Conservation (phyloP, 202 grass and related monocot genomes). For the Elaeis oleifera region DNA sequence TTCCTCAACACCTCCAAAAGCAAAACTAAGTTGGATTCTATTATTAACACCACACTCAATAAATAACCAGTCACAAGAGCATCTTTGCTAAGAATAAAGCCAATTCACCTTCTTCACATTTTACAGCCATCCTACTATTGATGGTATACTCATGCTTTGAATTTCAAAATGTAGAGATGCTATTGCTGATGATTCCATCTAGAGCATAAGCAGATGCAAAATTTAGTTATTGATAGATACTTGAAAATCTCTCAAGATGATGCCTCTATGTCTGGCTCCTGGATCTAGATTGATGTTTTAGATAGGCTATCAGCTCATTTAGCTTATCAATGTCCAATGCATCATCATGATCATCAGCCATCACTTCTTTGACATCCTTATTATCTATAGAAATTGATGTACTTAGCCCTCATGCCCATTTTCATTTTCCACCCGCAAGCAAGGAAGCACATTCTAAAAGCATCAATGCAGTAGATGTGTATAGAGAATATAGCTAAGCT, state of each 20-base stretch:
- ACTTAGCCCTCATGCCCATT: conserved; percentile 34
- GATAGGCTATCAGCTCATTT: conserved; percentile 77
- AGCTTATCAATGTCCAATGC: conserved; percentile 91
- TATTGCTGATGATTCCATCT: no score
- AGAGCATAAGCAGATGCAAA: neutral
- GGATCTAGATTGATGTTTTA: conserved; percentile 64
- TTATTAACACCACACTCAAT: no score
- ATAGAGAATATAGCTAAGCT: no score
- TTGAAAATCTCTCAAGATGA: conserved; percentile 10
- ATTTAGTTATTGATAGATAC: neutral
- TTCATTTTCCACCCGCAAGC: conserved; percentile 36
- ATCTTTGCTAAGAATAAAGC: no score
- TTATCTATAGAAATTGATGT: conserved; percentile 42
- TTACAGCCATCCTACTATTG: no score
- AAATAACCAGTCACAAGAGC: no score
- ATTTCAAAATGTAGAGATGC: no score
- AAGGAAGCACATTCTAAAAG: neutral
- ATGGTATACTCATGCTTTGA: no score
- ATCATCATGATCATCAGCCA: conserved; percentile 48
- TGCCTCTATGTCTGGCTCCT: conserved; percentile 45
- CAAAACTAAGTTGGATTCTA: no score
- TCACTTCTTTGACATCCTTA: conserved; percentile 37
- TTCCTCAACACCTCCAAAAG: no score
- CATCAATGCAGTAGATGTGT: no score
- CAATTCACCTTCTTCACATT: no score